Evolutionary conservation across 140 eudicot species (phyloP).

Genomic region (Cichorium intybus): DNA sequence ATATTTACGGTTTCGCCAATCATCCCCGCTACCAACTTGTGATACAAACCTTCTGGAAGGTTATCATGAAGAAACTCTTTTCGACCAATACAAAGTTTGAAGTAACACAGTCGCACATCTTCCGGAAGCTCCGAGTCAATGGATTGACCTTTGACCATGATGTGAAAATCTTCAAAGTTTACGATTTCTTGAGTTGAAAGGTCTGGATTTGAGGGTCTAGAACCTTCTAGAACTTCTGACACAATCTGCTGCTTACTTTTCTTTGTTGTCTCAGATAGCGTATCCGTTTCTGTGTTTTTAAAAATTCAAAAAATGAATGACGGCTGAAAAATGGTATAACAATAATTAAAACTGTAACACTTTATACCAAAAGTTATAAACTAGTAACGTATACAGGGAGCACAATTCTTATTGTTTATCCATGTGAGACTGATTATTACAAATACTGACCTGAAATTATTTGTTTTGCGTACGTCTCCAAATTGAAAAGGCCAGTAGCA

Average conservation of each 20-base stretch:
- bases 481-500: too few species aligned
- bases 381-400: too few species aligned
- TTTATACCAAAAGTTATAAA: too few species aligned
- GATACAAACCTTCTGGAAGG: constrained; percentile 24
- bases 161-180: constrained; percentile 18
- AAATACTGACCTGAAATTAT: too few species aligned
- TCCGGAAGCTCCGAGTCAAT: constrained; percentile 29
- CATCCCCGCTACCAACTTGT: constrained; percentile 26
- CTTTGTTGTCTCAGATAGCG: constrained; percentile 10
- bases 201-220: constrained; percentile 1
- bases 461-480: too few species aligned
- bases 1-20: constrained; percentile 28
- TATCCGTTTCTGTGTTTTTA: too few species aligned
- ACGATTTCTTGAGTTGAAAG: background rate
- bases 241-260: constrained; percentile 24
- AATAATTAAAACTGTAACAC: too few species aligned
- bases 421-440: too few species aligned
- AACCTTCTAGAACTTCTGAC: constrained; percentile 29
- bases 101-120: constrained; percentile 11
- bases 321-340: too few species aligned
- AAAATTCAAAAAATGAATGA: too few species aligned
- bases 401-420: too few species aligned
- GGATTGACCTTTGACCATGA: constrained; percentile 17
- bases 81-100: constrained; percentile 28
- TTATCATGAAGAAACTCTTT: constrained; percentile 25